Base-by-base conservation (phyloP, 1,139 yeast genomes). In the Taiozyma sp. region DNA sequence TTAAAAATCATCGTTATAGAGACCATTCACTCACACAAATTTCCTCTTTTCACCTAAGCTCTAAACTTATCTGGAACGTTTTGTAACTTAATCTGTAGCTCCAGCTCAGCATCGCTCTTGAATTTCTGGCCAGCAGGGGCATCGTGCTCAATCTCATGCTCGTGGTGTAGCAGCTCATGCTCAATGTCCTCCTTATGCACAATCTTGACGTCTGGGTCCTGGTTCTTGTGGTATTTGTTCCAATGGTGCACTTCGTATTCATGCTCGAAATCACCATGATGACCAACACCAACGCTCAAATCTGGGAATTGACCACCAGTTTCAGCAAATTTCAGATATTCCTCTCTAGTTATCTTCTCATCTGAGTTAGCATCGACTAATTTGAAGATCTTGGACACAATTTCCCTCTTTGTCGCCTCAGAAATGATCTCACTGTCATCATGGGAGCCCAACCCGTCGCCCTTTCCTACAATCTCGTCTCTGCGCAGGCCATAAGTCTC, bases 201-300 rank as follows among this genome's bases (percentile, higher is more conserved):
- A 45, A 80, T 72, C 60, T 77, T 74, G 22, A 89, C 89, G 48
- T 88, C 90, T 0, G 97, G 97, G 65, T 90, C 97, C 51, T 76
- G 71, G 55, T 87, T 81, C 48, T 83, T 79, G 67, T 93, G 98
- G 66, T 79, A 88, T 67, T 89, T 74, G 56, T 83, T 80, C 97
- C 98, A 93, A 67, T 93, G 98, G 66, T 93, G 98, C 54, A 88
- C 83, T 62, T 91, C 97, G 63, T 90, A 91, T 65, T 91, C 98
- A 58, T 81, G 79, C 68, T 93, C 99, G 63, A 90, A 93, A 69
- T 89, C 97, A 47, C 91, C 85, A 69, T 91, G 98, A 65, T 91
- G 98, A 19, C 99, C 98, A n/a, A 88, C 93, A 22, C 97, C 98
- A 55, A 85, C 83, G 9, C 97, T 96, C 65, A 90, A 82, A 67